Evolutionary conservation across 257 asterid species (phyloP), one percentile per base, ranked within the genome.

Genomic region (Capsicum rhomboideum): DNA sequence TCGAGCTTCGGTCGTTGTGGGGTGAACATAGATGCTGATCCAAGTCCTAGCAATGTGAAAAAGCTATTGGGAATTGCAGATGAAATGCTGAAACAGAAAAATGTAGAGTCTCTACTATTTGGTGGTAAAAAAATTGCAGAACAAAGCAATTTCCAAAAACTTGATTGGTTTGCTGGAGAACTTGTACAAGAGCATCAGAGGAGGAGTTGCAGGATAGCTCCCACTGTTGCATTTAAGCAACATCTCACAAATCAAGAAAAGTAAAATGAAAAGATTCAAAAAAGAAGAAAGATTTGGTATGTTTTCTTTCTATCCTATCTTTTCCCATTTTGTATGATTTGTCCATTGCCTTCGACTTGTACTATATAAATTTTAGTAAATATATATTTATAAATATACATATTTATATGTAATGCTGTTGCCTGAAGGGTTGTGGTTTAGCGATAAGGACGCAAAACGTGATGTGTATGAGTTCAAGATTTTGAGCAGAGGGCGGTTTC

Each of bases 121-220:
- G 87, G 92, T 40, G 97, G 97, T 31, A 93, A 87, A 90, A 91
- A 88, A 84, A 90, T 93, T 3, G 95, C 90, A 3, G 97, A 93
- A 78, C 86, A 92, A 53, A 93, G 92, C 87, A 92, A 93, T 85
- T 68, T 79, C 6, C 94, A 92, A 91, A 93, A 90, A 85, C 94
- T 93, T 29, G 97, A 93, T 63, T 90, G 94, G 94, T 91, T 93
- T 68, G 97, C 97, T 13, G 94, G 90, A 78, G 95, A 93, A 83
- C 94, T 97, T 18, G 94, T 95, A 85, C 88, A 88, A 29, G 99
- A 97, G 90, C 99, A 97, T 85, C 97, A 92, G 91, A 86, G 93
- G 90, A 91, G 97, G 93, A 90, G 94, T 88, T 88, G 89, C 84
- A 83, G 97, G 67, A 92, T 92, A 69, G 97, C 95, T 84, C 97